Conservation (phyloP, 257 asterid species). For the Penstemon davidsonii region DNA sequence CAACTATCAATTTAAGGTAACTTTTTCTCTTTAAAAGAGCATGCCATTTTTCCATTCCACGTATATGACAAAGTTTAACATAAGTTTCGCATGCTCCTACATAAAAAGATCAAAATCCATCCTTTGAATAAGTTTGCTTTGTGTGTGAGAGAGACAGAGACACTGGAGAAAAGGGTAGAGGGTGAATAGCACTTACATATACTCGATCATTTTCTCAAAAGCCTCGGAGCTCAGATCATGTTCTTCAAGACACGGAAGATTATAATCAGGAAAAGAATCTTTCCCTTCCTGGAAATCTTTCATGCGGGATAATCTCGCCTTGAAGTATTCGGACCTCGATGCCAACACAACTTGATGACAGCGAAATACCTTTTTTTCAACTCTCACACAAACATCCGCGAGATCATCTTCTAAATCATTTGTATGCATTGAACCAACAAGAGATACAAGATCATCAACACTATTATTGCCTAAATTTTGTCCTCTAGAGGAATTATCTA, state of each 20-base stretch:
- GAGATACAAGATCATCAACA: conserved; percentile 46
- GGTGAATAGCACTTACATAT: conserved; percentile 56
- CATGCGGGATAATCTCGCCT: conserved; percentile 82
- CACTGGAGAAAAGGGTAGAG: conserved; percentile 16
- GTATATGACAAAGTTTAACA: not conserved
- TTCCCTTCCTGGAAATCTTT: conserved; percentile 62
- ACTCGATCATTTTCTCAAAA: conserved; percentile 88
- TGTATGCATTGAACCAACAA: conserved; percentile 37
- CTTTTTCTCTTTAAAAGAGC: too few relatives aligned
- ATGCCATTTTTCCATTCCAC: not conserved
- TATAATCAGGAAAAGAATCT: conserved; percentile 40
- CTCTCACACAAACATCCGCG: conserved; percentile 82
- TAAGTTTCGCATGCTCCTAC: conserved; percentile 5
- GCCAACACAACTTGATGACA: conserved; percentile 92
- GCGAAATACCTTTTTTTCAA: conserved; percentile 63
- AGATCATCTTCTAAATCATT: conserved; percentile 59
- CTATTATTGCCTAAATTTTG: conserved; percentile 26
- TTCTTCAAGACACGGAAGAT: conserved; percentile 81
- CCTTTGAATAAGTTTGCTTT: conserved; percentile 7
- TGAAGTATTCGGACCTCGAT: conserved; percentile 90
- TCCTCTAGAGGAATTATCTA: conserved; percentile 53
- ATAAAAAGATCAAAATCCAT: conserved; percentile 1
- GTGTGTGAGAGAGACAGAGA: conserved; percentile 19
- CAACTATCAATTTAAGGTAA: too few relatives aligned
- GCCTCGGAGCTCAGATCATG: conserved; percentile 76